Percentiles rank a stretch among this genome's conserved stretches.
phyloP scores from a whole-genome alignment of 2,329 filamentous ascomycete genomes.

The Diaporthe amygdali region DNA sequence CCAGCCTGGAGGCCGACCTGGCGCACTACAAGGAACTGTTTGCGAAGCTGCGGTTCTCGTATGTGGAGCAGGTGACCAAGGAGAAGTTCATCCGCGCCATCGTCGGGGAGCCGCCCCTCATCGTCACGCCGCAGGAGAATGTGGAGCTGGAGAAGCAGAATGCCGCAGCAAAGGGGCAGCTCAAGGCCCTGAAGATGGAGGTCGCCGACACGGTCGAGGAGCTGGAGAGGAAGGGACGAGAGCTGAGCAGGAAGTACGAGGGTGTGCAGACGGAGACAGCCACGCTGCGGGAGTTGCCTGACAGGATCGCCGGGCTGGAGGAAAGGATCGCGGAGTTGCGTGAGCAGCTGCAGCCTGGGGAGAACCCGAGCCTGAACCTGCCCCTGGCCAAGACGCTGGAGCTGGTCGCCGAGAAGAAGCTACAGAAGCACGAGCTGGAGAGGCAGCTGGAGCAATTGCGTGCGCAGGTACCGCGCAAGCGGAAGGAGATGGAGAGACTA shows the following conservation, averaged over 20 bases:
- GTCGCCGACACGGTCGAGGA: conserved; percentile 75
- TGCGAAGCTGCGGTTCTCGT: conserved; percentile 93
- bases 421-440: conserved; percentile 61
- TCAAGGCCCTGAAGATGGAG: conserved; percentile 82
- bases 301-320: conserved; percentile 54
- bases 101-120: conserved; percentile 85
- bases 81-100: conserved; percentile 96
- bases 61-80: conserved; percentile 98
- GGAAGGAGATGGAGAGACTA: conserved; percentile 70
- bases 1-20: conserved; percentile 81
- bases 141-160: conserved; percentile 73
- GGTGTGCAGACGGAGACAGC: conserved; percentile 53
- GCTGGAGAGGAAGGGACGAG: conserved; percentile 69
- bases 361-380: conserved; percentile 55
- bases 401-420: conserved; percentile 56
- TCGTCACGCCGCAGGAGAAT: conserved; percentile 85
- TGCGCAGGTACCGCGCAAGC: conserved; percentile 67
- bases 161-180: conserved; percentile 71
- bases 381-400: conserved; percentile 62
- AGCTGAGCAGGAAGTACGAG: conserved; percentile 62
- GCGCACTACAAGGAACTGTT: conserved; percentile 94
- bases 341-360: conserved; percentile 41
- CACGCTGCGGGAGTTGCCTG: conserved; percentile 56
- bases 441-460: conserved; percentile 68
- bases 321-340: conserved; percentile 51